Conservation (phyloP, 805 yeast genomes). For the Nakazawaea wickerhamii region DNA sequence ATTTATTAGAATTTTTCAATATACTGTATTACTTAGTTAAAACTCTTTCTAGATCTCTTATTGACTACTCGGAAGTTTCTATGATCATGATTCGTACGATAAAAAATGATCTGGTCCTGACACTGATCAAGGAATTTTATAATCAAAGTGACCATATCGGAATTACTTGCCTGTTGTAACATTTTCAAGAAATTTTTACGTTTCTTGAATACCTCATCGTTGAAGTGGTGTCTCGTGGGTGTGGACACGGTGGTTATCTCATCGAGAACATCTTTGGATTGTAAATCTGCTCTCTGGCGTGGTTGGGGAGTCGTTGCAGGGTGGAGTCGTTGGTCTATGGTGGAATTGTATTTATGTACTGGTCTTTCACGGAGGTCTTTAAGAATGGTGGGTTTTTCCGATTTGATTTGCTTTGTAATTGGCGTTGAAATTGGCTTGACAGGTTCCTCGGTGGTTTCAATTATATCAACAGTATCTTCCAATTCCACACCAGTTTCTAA, state of each 20-base stretch:
- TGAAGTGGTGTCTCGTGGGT: too few species aligned
- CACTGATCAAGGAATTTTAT: conserved; percentile 3
- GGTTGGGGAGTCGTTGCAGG: background rate
- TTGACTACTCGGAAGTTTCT: background rate
- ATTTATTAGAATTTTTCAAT: too few species aligned
- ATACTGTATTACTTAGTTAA: background rate
- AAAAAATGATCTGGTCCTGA: conserved; percentile 4
- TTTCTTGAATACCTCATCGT: background rate
- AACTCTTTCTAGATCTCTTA: background rate
- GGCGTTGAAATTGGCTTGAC: too few species aligned
- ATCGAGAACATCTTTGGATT: background rate
- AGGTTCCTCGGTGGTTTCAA: background rate
- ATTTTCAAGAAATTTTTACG: conserved; percentile 5
- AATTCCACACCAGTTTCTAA: background rate
- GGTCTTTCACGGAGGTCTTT: background rate
- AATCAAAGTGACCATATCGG: conserved; percentile 3
- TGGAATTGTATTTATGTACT: too few species aligned
- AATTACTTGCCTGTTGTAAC: conserved; percentile 6
- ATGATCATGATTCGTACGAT: background rate
- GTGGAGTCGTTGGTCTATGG: background rate
- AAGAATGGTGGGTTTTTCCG: background rate
- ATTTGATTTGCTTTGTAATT: background rate
- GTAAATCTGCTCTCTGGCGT: background rate
- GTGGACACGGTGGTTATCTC: background rate
- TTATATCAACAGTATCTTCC: background rate